Evolutionary conservation across 257 asterid genomes (phyloP).

Genomic region (Plantago elongata): DNA sequence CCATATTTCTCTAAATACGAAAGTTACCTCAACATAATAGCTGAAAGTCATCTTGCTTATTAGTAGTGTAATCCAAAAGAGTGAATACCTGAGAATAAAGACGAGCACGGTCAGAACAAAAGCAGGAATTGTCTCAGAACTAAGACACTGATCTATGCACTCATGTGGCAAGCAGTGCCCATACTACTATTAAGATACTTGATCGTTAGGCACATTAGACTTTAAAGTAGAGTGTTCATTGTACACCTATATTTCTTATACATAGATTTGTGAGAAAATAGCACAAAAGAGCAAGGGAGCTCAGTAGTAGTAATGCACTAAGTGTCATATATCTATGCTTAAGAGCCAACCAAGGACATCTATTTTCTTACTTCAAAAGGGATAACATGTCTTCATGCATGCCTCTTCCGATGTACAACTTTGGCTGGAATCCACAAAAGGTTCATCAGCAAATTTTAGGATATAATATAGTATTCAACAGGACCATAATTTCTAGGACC

Average conservation of each 20-base stretch:
- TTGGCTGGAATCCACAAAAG: conserved; percentile 55
- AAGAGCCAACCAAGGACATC: conserved; percentile 16
- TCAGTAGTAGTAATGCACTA: background rate
- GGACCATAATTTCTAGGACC: conserved; percentile 19
- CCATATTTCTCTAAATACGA: conserved; percentile 8
- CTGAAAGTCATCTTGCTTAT: conserved; percentile 97
- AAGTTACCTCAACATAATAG: conserved; percentile 91
- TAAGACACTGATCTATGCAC: conserved; percentile 9
- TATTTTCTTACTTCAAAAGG: conserved; percentile 74
- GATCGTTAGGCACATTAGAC: background rate
- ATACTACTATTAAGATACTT: conserved; percentile 2
- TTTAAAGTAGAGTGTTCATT: background rate
- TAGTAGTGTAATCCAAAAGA: conserved; percentile 84
- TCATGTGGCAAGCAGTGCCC: conserved; percentile 4
- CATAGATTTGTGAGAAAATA: background rate
- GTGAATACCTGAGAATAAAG: conserved; percentile 63
- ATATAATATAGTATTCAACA: conserved; percentile 10
- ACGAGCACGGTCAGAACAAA: conserved; percentile 13
- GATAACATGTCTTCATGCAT: conserved; percentile 94
- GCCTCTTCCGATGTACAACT: conserved; percentile 96
- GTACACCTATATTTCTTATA: conserved; percentile 7
- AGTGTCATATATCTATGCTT: background rate
- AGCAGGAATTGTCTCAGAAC: conserved; percentile 14
- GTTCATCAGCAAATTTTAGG: conserved; percentile 20
- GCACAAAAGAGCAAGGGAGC: background rate